Evolutionary conservation across 2,329 filamentous ascomycete genomes (phyloP), one percentile per base, ranked within the genome.

Genomic region (Trichoderma atroviride): DNA sequence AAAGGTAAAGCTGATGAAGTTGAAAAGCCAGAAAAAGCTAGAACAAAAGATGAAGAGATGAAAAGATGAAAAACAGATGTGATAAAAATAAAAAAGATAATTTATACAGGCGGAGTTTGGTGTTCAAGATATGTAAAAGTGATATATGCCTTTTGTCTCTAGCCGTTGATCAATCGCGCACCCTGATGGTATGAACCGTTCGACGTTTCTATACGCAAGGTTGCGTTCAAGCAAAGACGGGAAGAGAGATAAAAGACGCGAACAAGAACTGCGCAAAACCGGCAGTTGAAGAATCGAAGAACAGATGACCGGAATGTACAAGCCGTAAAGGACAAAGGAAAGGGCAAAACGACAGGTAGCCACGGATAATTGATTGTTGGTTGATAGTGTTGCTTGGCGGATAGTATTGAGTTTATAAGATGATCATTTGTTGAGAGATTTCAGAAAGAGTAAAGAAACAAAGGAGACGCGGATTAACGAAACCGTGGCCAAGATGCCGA

Each of bases 381-480:
- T 64, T 56, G 43, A 31, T 52, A 50, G n/a, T 70, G 73, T 68
- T 47, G 62, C 4, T 61, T 70, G 61, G 72, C 72, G 75, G 69
- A 73, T 78, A 74, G 78, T 78, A 50, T 74, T 74, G 67, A 71
- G 75, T 77, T 67, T 67, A 79, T 82, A 79, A 82, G 79, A 78
- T 79, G 79, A 77, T 82, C 81, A 81, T 83, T 79, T 75, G 76
- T 77, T 76, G 77, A 75, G 53, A 59, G 74, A 71, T 66, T 60
- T 69, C 37, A 64, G 52, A 47, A 61, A 75, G 71, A 72, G 74
- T 79, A 73, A 75, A 33, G 72, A 71, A 74, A 79, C 76, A 79
- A 80, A 81, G 73, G 76, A 78, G 78, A 80, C 47, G 74, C 70
- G 71, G 73, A 76, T 74, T 77, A 74, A 78, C 70, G 75, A 77